Evolutionary conservation across 23 red algal genomes (phyloP).

Genomic region (Agarophyton chilense): DNA sequence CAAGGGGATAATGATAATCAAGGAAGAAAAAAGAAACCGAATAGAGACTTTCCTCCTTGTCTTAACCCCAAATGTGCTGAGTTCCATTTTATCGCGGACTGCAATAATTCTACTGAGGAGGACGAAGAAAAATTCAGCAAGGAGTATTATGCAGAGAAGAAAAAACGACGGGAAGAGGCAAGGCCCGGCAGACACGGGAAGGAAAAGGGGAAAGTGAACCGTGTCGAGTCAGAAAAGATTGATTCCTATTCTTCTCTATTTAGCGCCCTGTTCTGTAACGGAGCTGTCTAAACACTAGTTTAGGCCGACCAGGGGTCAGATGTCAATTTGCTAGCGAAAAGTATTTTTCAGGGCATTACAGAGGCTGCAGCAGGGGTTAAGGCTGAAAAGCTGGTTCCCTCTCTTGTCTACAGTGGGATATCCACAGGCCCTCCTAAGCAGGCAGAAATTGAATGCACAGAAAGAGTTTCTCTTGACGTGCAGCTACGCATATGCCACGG

Average conservation of each 20-base stretch:
- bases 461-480: background rate
- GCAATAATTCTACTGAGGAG: background rate
- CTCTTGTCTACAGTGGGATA: background rate
- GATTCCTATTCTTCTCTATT: background rate
- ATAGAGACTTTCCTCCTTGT: background rate
- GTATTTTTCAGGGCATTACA: background rate
- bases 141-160: background rate
- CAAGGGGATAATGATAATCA: background rate
- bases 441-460: background rate
- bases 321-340: background rate
- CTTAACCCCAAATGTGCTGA: conserved; percentile 31
- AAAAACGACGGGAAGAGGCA: background rate
- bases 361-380: background rate
- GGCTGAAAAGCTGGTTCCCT: background rate
- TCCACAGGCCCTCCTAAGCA: background rate
- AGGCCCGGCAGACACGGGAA: background rate
- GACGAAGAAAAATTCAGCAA: background rate
- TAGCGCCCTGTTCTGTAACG: background rate
- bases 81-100: conserved; percentile 3
- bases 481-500: conserved; percentile 25
- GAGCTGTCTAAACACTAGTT: conserved; percentile 4
- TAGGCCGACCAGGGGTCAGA: conserved; percentile 12
- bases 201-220: background rate
- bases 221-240: background rate
- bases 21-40: background rate